These are phyloP conservation scores for Geranomyces michiganensis DNA, from an alignment of 192 early-diverging fungal genomes.

Conservation along the genomic window DNA sequence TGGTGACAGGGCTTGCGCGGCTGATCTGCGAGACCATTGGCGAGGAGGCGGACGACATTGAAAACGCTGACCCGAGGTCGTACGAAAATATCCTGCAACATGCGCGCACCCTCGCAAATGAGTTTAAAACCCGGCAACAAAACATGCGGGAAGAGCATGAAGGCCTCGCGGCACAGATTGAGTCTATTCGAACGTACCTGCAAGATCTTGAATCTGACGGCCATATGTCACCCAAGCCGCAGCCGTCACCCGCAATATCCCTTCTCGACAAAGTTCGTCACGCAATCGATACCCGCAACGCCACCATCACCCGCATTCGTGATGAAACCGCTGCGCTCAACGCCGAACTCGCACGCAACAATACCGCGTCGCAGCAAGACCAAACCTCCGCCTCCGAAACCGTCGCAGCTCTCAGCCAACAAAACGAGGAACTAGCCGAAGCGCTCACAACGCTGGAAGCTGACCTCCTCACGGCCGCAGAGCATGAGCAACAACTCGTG, in stretches of 20 bases:
- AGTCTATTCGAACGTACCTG: background rate
- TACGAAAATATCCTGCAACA: background rate
- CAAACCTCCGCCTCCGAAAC: background rate
- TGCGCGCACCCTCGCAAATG: background rate
- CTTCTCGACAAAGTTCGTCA: background rate
- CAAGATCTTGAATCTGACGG: background rate
- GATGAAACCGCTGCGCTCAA: background rate
- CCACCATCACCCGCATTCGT: background rate
- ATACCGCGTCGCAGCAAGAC: background rate
- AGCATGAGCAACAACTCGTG: background rate
- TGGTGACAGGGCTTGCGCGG: background rate
- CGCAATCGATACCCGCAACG: background rate
- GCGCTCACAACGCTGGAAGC: background rate
- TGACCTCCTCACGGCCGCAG: background rate
- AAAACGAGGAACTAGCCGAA: background rate
- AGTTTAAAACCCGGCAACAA: background rate
- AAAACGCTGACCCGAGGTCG: background rate
- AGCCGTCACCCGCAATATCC: background rate
- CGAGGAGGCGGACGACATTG: background rate
- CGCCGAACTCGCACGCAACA: background rate
- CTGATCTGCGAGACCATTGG: background rate
- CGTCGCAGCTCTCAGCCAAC: constrained; percentile 6
- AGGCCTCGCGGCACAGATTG: background rate
- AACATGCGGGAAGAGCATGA: background rate
- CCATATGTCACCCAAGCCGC: no score